phyloP scores from a whole-genome alignment of 306 rosid species.

The Chamaecrista fasciculata region DNA sequence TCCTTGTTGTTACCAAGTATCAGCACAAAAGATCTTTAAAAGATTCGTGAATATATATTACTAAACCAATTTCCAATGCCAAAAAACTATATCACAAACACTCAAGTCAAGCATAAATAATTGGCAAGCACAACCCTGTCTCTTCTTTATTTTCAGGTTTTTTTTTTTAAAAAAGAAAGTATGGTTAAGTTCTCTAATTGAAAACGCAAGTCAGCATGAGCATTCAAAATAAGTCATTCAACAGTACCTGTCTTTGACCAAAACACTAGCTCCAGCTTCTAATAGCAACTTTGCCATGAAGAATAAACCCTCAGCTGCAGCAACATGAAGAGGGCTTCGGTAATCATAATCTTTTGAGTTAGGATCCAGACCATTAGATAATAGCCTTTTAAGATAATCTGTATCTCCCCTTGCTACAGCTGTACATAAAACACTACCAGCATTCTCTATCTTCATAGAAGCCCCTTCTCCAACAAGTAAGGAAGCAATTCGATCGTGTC shows the following conservation, averaged over 20 bases:
- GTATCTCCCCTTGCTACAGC: conserved; percentile 87
- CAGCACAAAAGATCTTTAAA: no score
- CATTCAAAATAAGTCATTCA: conserved; percentile 15
- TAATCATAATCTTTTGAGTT: conserved; percentile 81
- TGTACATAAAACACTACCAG: conserved; percentile 67
- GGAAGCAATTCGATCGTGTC: conserved; percentile 71
- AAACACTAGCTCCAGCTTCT: conserved; percentile 84
- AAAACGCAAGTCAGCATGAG: neutral
- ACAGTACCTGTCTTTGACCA: conserved; percentile 75
- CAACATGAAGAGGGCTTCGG: conserved; percentile 85
- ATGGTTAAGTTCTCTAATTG: conserved; percentile 9
- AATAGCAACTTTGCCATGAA: conserved; percentile 82
- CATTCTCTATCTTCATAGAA: conserved; percentile 55
- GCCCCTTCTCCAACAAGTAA: conserved; percentile 80
- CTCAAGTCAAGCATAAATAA: neutral
- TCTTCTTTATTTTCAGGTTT: no score
- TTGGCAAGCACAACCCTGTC: no score
- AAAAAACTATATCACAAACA: neutral
- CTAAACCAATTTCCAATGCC: neutral
- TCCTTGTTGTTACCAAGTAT: neutral
- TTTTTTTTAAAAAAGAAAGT: neutral
- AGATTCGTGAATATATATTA: neutral
- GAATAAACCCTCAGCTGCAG: conserved; percentile 76
- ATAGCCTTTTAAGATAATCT: conserved; percentile 64
- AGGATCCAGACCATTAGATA: conserved; percentile 81